Evolutionary conservation across 495 filamentous ascomycete species (phyloP).

Genomic region (Trichoderma virens): DNA sequence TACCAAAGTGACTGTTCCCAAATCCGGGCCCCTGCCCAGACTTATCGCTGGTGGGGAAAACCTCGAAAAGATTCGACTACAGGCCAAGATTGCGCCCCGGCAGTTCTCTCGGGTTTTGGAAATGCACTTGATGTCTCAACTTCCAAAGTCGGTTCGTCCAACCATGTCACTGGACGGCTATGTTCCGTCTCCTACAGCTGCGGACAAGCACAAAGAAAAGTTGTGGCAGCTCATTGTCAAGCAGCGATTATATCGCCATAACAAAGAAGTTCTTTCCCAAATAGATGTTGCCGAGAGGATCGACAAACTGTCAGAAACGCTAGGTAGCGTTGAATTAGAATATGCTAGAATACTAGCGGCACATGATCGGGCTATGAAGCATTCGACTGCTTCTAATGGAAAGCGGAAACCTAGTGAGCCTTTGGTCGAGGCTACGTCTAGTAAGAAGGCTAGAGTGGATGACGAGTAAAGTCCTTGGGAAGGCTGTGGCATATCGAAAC

Average conservation of each 20-base stretch:
- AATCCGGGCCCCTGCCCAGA: conserved; percentile 44
- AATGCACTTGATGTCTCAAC: conserved; percentile 74
- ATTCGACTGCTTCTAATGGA: conserved; percentile 5
- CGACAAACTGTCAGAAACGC: conserved; percentile 71
- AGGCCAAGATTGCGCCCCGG: conserved; percentile 72
- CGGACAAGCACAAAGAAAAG: conserved; percentile 48
- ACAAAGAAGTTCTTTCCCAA: conserved; percentile 68
- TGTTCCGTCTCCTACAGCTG: conserved; percentile 22
- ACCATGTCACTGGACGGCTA: conserved; percentile 21
- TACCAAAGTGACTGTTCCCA: conserved; percentile 28
- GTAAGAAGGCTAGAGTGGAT: conserved; percentile 30
- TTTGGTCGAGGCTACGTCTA: conserved; percentile 13
- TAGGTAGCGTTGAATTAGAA: conserved; percentile 70
- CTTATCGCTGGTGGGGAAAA: conserved; percentile 53
- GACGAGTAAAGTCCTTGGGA: conserved; percentile 17
- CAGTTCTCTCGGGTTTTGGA: conserved; percentile 84
- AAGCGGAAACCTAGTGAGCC: conserved; percentile 22
- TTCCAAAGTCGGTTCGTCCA: conserved; percentile 56
- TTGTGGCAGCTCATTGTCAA: conserved; percentile 83
- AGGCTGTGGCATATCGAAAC: not conserved
- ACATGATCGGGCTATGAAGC: conserved; percentile 23
- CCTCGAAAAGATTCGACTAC: conserved; percentile 52
- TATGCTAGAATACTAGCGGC: conserved; percentile 59
- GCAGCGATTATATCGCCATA: conserved; percentile 71
- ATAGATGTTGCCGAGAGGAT: conserved; percentile 68